phyloP scores from a whole-genome alignment of 768 basidiomycete species.

The Boletus sp. region DNA sequence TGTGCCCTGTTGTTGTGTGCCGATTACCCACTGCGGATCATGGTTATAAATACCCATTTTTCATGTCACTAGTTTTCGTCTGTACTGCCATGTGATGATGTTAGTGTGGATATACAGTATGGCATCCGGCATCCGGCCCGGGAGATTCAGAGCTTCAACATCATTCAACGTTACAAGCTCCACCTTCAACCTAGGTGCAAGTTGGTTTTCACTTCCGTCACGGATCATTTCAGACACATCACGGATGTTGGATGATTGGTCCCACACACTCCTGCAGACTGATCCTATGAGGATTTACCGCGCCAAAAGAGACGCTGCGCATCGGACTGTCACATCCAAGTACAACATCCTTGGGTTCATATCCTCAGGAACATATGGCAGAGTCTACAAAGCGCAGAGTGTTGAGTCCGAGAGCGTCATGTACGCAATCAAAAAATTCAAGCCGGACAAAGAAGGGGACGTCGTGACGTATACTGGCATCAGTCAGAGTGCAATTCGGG shows the following conservation, averaged over 20 bases:
- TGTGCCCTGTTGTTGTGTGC: too few relatives aligned
- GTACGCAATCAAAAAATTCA: conserved; percentile 99
- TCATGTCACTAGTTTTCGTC: too few relatives aligned
- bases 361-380: conserved; percentile 95
- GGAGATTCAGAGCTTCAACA: too few relatives aligned
- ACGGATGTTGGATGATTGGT: conserved; percentile 38
- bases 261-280: conserved; percentile 34
- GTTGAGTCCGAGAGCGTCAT: conserved; percentile 65
- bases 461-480: conserved; percentile 95
- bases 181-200: background rate
- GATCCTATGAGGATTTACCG: conserved; percentile 91
- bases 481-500: conserved; percentile 94
- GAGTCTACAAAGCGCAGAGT: conserved; percentile 96
- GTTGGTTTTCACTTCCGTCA: background rate
- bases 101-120: too few relatives aligned
- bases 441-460: conserved; percentile 99
- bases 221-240: background rate
- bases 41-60: too few relatives aligned
- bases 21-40: too few relatives aligned
- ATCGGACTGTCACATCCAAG: conserved; percentile 69
- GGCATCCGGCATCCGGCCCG: too few relatives aligned
- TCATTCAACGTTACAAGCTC: too few relatives aligned
- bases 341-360: conserved; percentile 96
- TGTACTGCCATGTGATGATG: too few relatives aligned
- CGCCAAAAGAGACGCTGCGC: conserved; percentile 67